These are phyloP conservation scores for Epichloe hybrida DNA, from an alignment of 2,329 filamentous ascomycete genomes.

Conservation along the genomic window DNA sequence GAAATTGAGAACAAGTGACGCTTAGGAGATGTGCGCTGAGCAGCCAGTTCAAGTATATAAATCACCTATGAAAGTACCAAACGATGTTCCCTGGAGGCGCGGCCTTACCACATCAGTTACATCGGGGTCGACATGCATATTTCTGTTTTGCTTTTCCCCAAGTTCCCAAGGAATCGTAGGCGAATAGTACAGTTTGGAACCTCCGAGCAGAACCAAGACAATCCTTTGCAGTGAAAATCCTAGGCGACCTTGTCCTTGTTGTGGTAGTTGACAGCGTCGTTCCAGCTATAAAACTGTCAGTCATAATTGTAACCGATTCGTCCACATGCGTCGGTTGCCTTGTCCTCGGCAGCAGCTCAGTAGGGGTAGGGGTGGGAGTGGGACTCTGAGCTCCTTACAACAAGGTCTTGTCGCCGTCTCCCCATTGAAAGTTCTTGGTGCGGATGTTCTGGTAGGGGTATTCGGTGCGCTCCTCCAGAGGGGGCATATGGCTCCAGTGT, in stretches of 20 bases:
- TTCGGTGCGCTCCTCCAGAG: slow-evolving; percentile 80
- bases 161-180: background rate
- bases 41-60: background rate
- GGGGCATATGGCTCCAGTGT: slow-evolving; percentile 75
- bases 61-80: background rate
- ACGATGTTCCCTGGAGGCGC: background rate
- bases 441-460: slow-evolving; percentile 98
- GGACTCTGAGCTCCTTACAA: slow-evolving; percentile 26
- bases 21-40: background rate
- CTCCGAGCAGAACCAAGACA: background rate
- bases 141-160: background rate
- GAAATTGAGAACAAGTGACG: background rate
- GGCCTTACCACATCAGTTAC: background rate
- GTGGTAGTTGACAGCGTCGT: slow-evolving; percentile 90
- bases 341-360: background rate
- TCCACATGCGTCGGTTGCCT: background rate
- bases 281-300: slow-evolving; percentile 53
- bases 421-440: slow-evolving; percentile 90
- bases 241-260: slow-evolving; percentile 63
- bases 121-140: background rate
- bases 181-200: background rate
- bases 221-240: background rate
- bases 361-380: no score
- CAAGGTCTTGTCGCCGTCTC: slow-evolving; percentile 72
- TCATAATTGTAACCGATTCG: background rate